phyloP scores from a whole-genome alignment of 1,284 basidiomycete genomes.

The Entoloma clypeatum region DNA sequence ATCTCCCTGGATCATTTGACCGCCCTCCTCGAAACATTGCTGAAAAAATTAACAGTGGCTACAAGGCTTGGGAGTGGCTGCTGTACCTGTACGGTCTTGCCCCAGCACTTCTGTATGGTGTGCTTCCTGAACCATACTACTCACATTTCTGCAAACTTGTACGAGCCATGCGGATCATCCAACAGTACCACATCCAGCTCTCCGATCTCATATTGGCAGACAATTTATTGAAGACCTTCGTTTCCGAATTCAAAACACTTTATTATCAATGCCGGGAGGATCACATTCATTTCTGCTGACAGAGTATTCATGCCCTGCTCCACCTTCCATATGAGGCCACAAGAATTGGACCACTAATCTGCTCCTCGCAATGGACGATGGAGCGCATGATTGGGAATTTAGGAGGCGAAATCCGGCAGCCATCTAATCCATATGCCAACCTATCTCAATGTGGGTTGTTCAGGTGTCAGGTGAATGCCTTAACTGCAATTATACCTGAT shows the following conservation, averaged over 20 bases:
- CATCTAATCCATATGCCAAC: conserved; percentile 28
- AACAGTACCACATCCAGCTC: conserved; percentile 19
- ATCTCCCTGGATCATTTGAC: conserved; percentile 32
- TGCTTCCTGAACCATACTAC: conserved; percentile 25
- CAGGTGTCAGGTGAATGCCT: conserved; percentile 23
- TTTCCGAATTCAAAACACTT: conserved; percentile 24
- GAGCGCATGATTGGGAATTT: conserved; percentile 32
- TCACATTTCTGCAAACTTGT: conserved; percentile 25
- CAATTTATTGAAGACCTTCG: conserved; percentile 18
- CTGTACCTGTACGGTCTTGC: conserved; percentile 30
- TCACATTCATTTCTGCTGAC: conserved; percentile 30
- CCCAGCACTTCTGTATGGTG: conserved; percentile 24
- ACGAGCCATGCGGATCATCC: conserved; percentile 18
- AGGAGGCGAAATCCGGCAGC: conserved; percentile 27
- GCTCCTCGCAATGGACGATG: conserved; percentile 29
- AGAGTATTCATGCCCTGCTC: conserved; percentile 25
- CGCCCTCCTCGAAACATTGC: conserved; percentile 30
- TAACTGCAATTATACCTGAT: conserved; percentile 24
- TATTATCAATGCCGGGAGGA: conserved; percentile 19
- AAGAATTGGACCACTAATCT: conserved; percentile 16
- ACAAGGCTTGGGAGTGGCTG: conserved; percentile 34
- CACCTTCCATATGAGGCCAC: conserved; percentile 24
- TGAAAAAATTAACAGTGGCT: conserved; percentile 30
- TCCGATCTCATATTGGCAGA: conserved; percentile 15
- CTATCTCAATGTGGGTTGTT: conserved; percentile 24